A percentile compares a stretch with the other conserved stretches of the same genome.
Conservation (phyloP, 148 eudicot genomes). For the Silene conica region DNA sequence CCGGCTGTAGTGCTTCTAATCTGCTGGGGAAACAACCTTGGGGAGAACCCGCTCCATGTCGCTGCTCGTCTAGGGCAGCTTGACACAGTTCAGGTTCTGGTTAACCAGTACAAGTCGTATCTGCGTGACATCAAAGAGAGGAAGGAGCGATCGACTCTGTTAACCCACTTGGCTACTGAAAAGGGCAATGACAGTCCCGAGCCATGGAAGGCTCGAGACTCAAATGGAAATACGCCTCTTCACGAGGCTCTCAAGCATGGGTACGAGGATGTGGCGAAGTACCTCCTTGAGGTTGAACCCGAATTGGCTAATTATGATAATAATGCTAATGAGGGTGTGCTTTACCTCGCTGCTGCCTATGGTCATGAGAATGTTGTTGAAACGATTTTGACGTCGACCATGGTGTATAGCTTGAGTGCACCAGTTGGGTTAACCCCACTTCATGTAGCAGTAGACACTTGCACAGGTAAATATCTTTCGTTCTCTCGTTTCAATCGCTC, state of each 20-base stretch:
- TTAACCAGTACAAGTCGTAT: constrained; percentile 31
- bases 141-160: constrained; percentile 24
- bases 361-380: constrained; percentile 27
- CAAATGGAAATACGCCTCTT: constrained; percentile 37
- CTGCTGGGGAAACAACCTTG: constrained; percentile 26
- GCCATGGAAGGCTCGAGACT: constrained; percentile 40
- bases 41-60: constrained; percentile 37
- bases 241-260: constrained; percentile 34
- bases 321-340: constrained; percentile 28
- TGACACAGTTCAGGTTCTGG: constrained; percentile 24
- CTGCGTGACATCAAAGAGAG: constrained; percentile 25
- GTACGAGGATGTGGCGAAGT: constrained; percentile 28
- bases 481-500: too few relatives aligned
- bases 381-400: constrained; percentile 24
- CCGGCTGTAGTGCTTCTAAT: constrained; percentile 33
- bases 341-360: constrained; percentile 38
- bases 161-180: constrained; percentile 29
- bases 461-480: too few relatives aligned
- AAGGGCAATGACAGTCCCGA: constrained; percentile 26
- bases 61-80: constrained; percentile 31
- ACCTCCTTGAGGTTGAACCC: constrained; percentile 28
- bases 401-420: constrained; percentile 25
- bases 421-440: constrained; percentile 39
- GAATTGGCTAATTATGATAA: constrained; percentile 29
- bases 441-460: constrained; percentile 31